Evolutionary conservation across 305 asterid genomes (phyloP).

Genomic region (Vinca major): DNA sequence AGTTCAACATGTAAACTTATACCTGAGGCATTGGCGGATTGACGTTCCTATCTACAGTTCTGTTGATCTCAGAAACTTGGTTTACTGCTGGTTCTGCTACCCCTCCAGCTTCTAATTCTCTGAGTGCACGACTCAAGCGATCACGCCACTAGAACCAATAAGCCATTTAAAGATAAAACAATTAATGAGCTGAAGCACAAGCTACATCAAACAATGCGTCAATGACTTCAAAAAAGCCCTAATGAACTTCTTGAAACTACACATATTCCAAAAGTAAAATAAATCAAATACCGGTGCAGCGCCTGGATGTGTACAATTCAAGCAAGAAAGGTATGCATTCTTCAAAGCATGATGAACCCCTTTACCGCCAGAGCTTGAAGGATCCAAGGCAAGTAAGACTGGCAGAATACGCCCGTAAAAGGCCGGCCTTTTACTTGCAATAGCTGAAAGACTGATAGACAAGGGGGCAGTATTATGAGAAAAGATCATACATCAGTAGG

Average conservation of each 20-base stretch:
- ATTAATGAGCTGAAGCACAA: constrained; percentile 2
- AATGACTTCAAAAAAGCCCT: background rate
- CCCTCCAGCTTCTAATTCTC: constrained; percentile 48
- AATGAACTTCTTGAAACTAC: background rate
- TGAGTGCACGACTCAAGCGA: constrained; percentile 67
- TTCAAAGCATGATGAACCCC: constrained; percentile 71
- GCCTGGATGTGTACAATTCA: constrained; percentile 80
- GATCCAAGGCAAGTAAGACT: constrained; percentile 74
- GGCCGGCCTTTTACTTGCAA: constrained; percentile 91
- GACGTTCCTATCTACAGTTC: constrained; percentile 31
- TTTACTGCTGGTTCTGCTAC: constrained; percentile 32
- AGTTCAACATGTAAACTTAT: constrained; percentile 11
- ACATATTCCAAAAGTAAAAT: background rate
- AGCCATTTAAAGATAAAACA: constrained; percentile 12
- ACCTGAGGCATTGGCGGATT: constrained; percentile 45
- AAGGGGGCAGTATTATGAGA: constrained; percentile 11
- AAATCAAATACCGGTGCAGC: constrained; percentile 73
- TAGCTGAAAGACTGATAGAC: constrained; percentile 63
- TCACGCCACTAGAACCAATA: constrained; percentile 64
- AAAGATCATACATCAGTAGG: constrained; percentile 18
- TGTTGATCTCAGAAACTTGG: constrained; percentile 33
- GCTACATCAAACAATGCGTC: background rate
- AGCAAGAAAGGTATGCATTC: constrained; percentile 83
- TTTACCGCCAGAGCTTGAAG: constrained; percentile 52
- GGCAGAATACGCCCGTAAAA: constrained; percentile 96